Conservation (phyloP, 1,284 basidiomycete species). For the Tilletia walkeri region DNA sequence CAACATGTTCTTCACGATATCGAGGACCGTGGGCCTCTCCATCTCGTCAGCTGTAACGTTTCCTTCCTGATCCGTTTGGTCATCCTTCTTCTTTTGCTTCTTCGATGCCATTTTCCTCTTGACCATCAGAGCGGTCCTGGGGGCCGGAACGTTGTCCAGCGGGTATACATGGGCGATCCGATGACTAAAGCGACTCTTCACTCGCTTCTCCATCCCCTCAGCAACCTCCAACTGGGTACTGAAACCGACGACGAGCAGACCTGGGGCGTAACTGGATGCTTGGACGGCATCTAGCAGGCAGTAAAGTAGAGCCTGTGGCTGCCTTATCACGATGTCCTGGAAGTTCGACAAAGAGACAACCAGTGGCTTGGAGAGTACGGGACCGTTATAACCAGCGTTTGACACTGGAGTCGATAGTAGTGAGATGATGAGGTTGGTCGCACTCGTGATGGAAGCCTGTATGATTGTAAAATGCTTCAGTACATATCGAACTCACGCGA, state of each 20-base stretch:
- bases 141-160: constrained; percentile 17
- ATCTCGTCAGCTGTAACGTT: neutral
- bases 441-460: constrained; percentile 27
- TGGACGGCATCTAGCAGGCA: constrained; percentile 53
- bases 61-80: no score
- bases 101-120: neutral
- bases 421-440: constrained; percentile 40
- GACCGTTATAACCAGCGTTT: neutral
- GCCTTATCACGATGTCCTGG: constrained; percentile 45
- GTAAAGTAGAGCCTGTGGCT: constrained; percentile 51
- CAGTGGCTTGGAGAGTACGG: constrained; percentile 28
- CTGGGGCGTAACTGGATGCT: constrained; percentile 44
- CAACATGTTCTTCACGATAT: neutral
- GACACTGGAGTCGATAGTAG: constrained; percentile 35
- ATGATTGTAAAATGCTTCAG: constrained; percentile 30
- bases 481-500: neutral
- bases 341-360: constrained; percentile 49
- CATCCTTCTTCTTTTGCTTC: no score
- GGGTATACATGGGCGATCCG: constrained; percentile 46
- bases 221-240: constrained; percentile 44
- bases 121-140: neutral
- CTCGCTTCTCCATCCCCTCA: constrained; percentile 52
- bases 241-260: constrained; percentile 45
- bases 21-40: neutral
- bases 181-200: constrained; percentile 52